Evolutionary conservation across 208 protist species (phyloP).

Genomic region (Phytomonas sp.): DNA sequence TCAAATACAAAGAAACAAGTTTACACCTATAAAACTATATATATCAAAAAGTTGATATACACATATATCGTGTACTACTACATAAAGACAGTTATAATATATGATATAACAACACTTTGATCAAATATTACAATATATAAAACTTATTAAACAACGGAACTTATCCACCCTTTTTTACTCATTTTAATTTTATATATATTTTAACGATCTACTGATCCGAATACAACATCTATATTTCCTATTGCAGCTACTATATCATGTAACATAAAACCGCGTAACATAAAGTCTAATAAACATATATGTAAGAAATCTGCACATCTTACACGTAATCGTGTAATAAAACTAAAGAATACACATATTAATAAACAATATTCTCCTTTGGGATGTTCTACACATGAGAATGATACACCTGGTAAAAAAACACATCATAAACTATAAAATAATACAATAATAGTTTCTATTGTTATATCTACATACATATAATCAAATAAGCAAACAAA

Average conservation of each 20-base stretch:
- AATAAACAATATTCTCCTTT: slow-evolving; percentile 60
- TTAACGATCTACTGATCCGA: slow-evolving; percentile 37
- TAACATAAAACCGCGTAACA: slow-evolving; percentile 39
- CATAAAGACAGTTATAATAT: slow-evolving; percentile 51
- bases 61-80: slow-evolving; percentile 32
- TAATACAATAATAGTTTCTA: slow-evolving; percentile 49
- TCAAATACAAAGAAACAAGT: slow-evolving; percentile 58
- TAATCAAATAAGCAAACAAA: slow-evolving; percentile 73
- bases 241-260: slow-evolving; percentile 45
- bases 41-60: slow-evolving; percentile 56
- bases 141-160: slow-evolving; percentile 48
- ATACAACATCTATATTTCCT: slow-evolving; percentile 43
- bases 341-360: slow-evolving; percentile 60
- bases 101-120: slow-evolving; percentile 30
- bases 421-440: slow-evolving; percentile 54
- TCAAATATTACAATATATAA: slow-evolving; percentile 32
- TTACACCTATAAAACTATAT: slow-evolving; percentile 38
- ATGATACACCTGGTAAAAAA: slow-evolving; percentile 52
- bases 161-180: slow-evolving; percentile 11
- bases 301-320: slow-evolving; percentile 57
- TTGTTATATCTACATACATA: slow-evolving; percentile 49
- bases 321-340: slow-evolving; percentile 50
- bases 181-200: slow-evolving; percentile 6
- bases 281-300: slow-evolving; percentile 59
- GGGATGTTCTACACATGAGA: slow-evolving; percentile 47